Evolutionary conservation across 306 rosid species (phyloP).

Genomic region (Rosa lucieae): DNA sequence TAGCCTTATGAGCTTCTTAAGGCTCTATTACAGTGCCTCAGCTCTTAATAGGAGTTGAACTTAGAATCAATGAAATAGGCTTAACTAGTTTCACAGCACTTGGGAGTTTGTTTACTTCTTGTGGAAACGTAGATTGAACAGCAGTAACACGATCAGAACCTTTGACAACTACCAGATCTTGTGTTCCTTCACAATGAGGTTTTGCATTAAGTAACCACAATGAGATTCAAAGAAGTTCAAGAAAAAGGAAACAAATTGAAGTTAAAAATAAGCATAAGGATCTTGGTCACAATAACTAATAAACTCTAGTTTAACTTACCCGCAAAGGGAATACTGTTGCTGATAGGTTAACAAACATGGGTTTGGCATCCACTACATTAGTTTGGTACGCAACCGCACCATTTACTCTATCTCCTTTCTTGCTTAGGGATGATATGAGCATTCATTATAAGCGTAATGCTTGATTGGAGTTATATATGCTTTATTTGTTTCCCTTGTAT

Average conservation of each 20-base stretch:
- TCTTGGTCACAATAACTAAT: background rate
- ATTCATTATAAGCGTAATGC: no score
- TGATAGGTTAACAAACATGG: no score
- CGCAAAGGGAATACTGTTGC: no score
- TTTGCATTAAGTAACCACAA: conserved; percentile 17
- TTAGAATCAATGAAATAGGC: background rate
- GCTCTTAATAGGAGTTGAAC: background rate
- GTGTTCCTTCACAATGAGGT: conserved; percentile 14
- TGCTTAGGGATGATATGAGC: no score
- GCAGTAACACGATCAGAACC: conserved; percentile 3
- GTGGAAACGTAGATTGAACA: background rate
- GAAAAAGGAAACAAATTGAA: background rate
- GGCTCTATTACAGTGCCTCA: background rate
- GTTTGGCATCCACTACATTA: no score
- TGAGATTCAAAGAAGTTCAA: background rate
- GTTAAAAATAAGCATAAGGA: background rate
- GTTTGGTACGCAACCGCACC: no score
- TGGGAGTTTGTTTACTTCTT: background rate
- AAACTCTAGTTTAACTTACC: background rate
- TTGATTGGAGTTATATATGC: no score
- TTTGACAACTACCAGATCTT: conserved; percentile 1
- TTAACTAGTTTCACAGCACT: background rate
- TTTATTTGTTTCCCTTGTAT: no score
- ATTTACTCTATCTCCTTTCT: no score
- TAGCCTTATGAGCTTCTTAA: conserved; percentile 5